phyloP scores from a whole-genome alignment of 345 rosid genomes.

The Pistacia integerrima region DNA sequence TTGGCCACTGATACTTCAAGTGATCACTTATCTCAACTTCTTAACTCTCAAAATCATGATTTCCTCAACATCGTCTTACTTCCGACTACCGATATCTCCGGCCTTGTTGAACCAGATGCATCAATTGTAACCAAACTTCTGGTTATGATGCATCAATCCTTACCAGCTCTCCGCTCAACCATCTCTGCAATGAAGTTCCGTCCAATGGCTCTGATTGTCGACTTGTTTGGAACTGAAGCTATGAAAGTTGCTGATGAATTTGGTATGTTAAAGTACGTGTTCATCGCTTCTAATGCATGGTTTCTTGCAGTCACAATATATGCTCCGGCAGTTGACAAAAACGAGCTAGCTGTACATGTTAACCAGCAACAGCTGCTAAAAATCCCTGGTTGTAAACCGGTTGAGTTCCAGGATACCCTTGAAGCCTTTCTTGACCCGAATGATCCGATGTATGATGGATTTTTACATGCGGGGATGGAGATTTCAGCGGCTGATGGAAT shows the following conservation, averaged over 20 bases:
- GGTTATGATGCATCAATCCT: conserved; percentile 21
- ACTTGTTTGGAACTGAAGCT: conserved; percentile 50
- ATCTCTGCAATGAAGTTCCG: conserved; percentile 23
- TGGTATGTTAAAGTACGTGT: conserved; percentile 46
- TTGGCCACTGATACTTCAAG: conserved; percentile 11
- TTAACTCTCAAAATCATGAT: conserved; percentile 5
- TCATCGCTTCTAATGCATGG: conserved; percentile 51
- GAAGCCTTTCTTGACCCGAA: conserved; percentile 33
- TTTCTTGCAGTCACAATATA: conserved; percentile 46
- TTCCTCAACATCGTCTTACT: conserved; percentile 32
- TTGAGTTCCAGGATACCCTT: conserved; percentile 43
- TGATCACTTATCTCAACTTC: conserved; percentile 18
- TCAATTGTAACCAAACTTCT: not conserved
- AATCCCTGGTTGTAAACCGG: conserved; percentile 61
- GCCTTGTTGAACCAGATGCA: not conserved
- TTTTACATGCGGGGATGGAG: conserved; percentile 23
- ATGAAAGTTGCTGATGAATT: conserved; percentile 49
- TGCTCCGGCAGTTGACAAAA: conserved; percentile 36
- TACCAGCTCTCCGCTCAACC: conserved; percentile 23
- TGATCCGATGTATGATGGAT: conserved; percentile 22
- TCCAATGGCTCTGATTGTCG: conserved; percentile 49
- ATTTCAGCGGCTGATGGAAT: conserved; percentile 51
- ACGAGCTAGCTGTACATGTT: conserved; percentile 29
- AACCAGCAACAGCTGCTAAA: conserved; percentile 24
- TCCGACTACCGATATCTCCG: conserved; percentile 29